phyloP scores from a whole-genome alignment of 345 rosid species.

The Noccaea caerulescens region DNA sequence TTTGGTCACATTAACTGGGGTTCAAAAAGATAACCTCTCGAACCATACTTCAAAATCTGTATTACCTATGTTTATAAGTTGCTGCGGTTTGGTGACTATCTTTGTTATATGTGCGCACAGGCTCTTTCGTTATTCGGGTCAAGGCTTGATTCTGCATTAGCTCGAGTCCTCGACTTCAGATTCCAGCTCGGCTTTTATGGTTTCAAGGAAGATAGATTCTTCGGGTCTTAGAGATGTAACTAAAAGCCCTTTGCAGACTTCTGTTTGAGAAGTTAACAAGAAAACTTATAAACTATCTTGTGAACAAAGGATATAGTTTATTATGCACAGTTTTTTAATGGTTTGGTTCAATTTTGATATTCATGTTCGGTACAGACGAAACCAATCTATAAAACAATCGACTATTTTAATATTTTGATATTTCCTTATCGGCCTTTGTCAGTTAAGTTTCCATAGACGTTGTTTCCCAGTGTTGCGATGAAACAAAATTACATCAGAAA shows the following conservation, averaged over 20 bases:
- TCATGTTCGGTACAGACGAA: too few species aligned
- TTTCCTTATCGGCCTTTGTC: too few species aligned
- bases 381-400: too few species aligned
- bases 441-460: too few species aligned
- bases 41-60: background rate
- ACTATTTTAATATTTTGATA: too few species aligned
- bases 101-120: constrained; percentile 44
- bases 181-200: constrained; percentile 19
- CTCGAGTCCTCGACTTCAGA: constrained; percentile 6
- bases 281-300: too few species aligned
- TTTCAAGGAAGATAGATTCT: constrained; percentile 4
- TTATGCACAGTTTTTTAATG: too few species aligned
- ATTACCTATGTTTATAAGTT: constrained; percentile 2
- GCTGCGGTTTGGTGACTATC: background rate
- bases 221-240: constrained; percentile 22
- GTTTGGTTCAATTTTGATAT: too few species aligned
- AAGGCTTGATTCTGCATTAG: constrained; percentile 58
- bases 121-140: constrained; percentile 85
- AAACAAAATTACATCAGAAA: too few species aligned
- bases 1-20: background rate
- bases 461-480: too few species aligned
- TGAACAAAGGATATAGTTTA: too few species aligned
- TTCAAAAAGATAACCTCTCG: background rate
- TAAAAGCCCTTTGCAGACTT: constrained; percentile 18
- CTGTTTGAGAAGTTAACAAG: background rate